Evolutionary conservation across 2,329 filamentous ascomycete species (phyloP).

Genomic region (Aspergillus sp.): DNA sequence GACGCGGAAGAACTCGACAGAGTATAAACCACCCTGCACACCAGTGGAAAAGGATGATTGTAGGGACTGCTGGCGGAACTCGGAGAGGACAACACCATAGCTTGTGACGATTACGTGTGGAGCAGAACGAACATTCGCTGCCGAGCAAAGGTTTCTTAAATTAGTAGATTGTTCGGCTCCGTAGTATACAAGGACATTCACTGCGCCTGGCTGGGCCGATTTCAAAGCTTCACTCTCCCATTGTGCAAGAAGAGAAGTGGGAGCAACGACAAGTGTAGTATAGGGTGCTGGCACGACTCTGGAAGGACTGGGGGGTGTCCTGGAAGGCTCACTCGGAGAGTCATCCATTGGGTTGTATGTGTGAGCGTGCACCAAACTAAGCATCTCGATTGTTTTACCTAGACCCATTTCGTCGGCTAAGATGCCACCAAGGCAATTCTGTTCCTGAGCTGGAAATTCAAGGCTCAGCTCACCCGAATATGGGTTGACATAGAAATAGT

Average conservation of each 20-base stretch:
- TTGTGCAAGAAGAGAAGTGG: constrained; percentile 91
- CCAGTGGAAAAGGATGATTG: constrained; percentile 36
- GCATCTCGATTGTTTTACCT: constrained; percentile 97
- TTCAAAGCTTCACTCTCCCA: constrained; percentile 95
- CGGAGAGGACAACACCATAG: constrained; percentile 84
- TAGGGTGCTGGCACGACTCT: constrained; percentile 63
- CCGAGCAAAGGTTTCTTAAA: constrained; percentile 68
- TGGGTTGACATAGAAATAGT: constrained; percentile 87
- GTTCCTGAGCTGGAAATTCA: constrained; percentile 86
- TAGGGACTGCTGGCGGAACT: constrained; percentile 64
- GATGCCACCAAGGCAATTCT: constrained; percentile 87
- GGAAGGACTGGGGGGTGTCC: constrained; percentile 47
- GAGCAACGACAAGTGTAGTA: constrained; percentile 90
- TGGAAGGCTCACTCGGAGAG: neutral
- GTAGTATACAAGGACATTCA: constrained; percentile 86
- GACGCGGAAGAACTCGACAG: constrained; percentile 85
- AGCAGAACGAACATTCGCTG: constrained; percentile 64
- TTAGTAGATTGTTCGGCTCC: constrained; percentile 75
- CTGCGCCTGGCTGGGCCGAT: constrained; percentile 71
- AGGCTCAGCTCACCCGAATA: constrained; percentile 92
- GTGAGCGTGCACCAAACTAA: constrained; percentile 83
- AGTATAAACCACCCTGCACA: constrained; percentile 70
- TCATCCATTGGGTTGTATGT: constrained; percentile 48
- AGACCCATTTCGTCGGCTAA: constrained; percentile 95
- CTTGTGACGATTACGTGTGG: constrained; percentile 92